A percentile compares a stretch with the other conserved stretches of the same genome.
Evolutionary conservation across 1,284 basidiomycete species (phyloP).

Genomic region (Ustilago tritici): DNA sequence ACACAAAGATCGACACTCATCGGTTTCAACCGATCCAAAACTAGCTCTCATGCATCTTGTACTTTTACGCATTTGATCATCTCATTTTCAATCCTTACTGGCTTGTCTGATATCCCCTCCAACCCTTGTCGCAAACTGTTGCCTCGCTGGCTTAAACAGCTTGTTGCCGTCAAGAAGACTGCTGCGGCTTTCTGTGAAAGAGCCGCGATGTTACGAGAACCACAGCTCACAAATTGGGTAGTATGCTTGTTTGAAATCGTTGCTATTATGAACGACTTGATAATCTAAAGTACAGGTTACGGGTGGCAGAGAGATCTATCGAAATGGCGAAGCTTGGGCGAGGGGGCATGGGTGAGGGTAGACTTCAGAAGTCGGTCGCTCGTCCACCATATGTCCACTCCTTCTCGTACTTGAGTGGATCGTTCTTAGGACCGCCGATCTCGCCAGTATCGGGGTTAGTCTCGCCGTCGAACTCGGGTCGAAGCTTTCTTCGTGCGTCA

Average conservation of each 20-base stretch:
- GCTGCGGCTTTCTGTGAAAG: not conserved
- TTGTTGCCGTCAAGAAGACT: not conserved
- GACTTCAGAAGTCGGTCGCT: slow-evolving; percentile 62
- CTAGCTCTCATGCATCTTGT: slow-evolving; percentile 23
- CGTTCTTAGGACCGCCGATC: slow-evolving; percentile 74
- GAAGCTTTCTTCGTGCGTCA: slow-evolving; percentile 68
- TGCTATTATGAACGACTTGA: not conserved
- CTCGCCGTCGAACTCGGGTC: slow-evolving; percentile 73
- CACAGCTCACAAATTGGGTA: not conserved
- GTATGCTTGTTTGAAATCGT: not conserved
- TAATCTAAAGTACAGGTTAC: slow-evolving; percentile 7
- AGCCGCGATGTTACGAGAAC: not conserved
- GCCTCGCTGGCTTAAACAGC: not conserved
- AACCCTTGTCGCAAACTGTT: not conserved
- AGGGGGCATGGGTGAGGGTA: too few species aligned
- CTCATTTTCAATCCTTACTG: not conserved
- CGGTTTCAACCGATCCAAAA: not conserved
- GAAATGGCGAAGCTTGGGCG: not conserved
- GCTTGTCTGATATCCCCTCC: not conserved
- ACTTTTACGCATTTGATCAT: slow-evolving; percentile 31
- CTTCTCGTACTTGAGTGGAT: slow-evolving; percentile 71
- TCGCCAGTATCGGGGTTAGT: slow-evolving; percentile 74
- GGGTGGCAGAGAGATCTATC: not conserved
- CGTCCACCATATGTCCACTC: slow-evolving; percentile 70
- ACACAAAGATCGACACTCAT: not conserved